Evolutionary conservation across 2,329 filamentous ascomycete species (phyloP), one percentile per base, ranked within the genome.

Genomic region (Phoma sp.): DNA sequence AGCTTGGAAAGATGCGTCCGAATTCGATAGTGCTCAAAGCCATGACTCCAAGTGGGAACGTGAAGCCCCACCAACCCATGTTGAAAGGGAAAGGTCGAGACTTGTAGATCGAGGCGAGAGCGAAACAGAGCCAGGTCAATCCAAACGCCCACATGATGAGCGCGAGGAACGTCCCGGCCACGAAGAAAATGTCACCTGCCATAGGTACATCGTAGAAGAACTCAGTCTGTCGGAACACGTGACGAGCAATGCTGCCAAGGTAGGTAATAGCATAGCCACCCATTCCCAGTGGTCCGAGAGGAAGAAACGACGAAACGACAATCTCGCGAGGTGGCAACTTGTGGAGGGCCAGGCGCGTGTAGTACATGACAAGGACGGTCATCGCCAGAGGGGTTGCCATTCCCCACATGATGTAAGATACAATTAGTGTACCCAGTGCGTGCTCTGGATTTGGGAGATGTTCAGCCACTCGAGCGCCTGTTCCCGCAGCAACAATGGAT

Each of bases 351-450:
- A 91, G 78, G 10, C 88, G 85, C 55, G 88, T 85, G 67, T 89
- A 89, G 73, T 91, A 91, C 33, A 91, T 82, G 10, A 84, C 85
- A 24, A 90, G 76, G 19, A 89, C 82, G 37, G 82, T 80, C 71
- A 87, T 82, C 1, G 87, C 84, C 45, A 91, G 74, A 0, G 83
- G 84, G 2, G 81, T 80, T 4, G 86, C 85, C 53, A 85, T 84
- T 0, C 88, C 88, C 86, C 86, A 90, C 61, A 91, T 82, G 15
- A 90, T 77, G 67, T 90, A 91, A 3, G 81, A 86, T 15, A 79
- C 78, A n/a, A 89, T 75, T 21, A 91, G 65, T 0, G 88, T 91
- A 33, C 81, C 82, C 19, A 88, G 70, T 4, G 85, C 85, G 60
- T 86, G 80, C 17, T 79, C 71, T 1, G 75, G 74, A 59, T 86